phyloP scores from a whole-genome alignment of 2,329 filamentous ascomycete genomes.

The Lachnellula hyalina region DNA sequence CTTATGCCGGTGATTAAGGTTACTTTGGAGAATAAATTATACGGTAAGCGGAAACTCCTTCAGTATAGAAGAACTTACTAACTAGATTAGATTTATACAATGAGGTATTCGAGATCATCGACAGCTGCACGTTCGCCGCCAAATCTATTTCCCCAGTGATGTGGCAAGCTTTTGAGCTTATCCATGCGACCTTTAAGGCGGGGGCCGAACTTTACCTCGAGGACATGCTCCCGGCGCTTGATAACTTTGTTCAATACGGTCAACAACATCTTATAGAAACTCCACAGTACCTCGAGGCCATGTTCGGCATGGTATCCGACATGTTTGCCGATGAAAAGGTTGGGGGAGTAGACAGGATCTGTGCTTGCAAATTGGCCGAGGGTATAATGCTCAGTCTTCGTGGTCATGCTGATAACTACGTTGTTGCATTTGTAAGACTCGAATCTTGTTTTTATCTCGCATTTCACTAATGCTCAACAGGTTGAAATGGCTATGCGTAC shows the following conservation, averaged over 20 bases:
- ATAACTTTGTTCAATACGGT: constrained; percentile 97
- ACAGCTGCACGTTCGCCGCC: constrained; percentile 97
- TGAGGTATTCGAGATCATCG: constrained; percentile 97
- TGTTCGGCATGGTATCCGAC: constrained; percentile 90
- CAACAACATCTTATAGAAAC: constrained; percentile 74
- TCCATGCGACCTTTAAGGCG: constrained; percentile 94
- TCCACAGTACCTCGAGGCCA: constrained; percentile 77
- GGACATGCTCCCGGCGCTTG: constrained; percentile 95
- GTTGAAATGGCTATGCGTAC: constrained; percentile 84
- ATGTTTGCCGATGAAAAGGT: constrained; percentile 93
- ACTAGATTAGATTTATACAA: constrained; percentile 74
- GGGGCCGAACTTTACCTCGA: constrained; percentile 96
- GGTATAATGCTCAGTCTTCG: constrained; percentile 94
- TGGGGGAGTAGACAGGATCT: constrained; percentile 89
- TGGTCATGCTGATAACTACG: constrained; percentile 80
- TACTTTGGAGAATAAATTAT: constrained; percentile 95
- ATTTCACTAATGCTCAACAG: constrained; percentile 8
- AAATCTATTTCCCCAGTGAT: constrained; percentile 94
- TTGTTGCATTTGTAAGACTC: constrained; percentile 63
- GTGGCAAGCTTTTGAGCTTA: constrained; percentile 97
- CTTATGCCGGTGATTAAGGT: constrained; percentile 96
- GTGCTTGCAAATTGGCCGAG: constrained; percentile 94
- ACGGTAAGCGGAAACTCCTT: constrained; percentile 49
- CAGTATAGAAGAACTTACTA: constrained; percentile 17
- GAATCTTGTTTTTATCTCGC: neutral